Base-by-base conservation (phyloP, 1,284 basidiomycete species). In the Ustanciosporium gigantosporum region DNA sequence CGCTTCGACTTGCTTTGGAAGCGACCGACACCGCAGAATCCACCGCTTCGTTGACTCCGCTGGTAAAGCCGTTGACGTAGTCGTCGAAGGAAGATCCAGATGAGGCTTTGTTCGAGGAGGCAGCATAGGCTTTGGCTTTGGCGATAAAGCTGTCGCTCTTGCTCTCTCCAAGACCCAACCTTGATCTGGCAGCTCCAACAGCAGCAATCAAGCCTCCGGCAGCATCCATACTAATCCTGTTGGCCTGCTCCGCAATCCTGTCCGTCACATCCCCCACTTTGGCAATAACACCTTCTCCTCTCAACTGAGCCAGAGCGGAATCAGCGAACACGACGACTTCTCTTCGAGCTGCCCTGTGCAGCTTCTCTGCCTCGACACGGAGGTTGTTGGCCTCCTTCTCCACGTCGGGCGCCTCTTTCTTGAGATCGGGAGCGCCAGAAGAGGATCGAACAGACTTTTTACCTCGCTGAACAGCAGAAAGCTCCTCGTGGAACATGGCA, bases 171-270 rank as follows among this genome's bases (percentile, higher is more conserved):
- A 68, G 46, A 11, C 58, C 53, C 9, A 70, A 41, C 41, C 56
- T 64, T 25, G 35, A 34, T 2, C 62, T 47, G 22, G 68, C 66
- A n/a, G 49, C 35, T 5, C 29, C 50, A 11, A 66, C 58, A 14
- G 61, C 66, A 16, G 34, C 68, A 2, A 62, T 31, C 61, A 73
- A 60, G 32, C 53, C 56, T 11, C 55, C 56, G 1, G 61, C 41
- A 23, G 66, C 68, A 31, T 62, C 67, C 13, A 46, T 59, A 38
- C 58, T 61, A 42, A 72, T 51, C 17, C 43, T 34, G 17, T 31
- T 53, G 2, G 67, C 65, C 40, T 59, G 57, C 25, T 67, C 61
- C 3, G 50, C 56, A 6, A 70, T 36, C 14, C 60, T 37, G 25
- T 66, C 70, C 11, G 48, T 52, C 15, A 64, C 42, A 22, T 60